A percentile compares a stretch with the other conserved stretches of the same genome.
Evolutionary conservation across 2,329 filamentous ascomycete genomes (phyloP).

Genomic region (Hansfordia pulvinata): DNA sequence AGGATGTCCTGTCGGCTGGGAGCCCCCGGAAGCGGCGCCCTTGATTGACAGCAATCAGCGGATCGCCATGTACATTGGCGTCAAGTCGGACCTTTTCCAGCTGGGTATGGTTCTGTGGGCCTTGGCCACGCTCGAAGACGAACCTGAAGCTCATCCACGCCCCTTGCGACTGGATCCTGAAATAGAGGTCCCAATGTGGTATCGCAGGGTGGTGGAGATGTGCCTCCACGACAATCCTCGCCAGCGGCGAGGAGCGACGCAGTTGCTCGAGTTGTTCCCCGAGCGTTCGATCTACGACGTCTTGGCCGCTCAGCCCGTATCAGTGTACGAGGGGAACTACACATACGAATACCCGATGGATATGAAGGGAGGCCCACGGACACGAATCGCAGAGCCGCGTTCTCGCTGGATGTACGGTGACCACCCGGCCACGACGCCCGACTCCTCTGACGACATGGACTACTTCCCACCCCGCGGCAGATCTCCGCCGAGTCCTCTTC

Average conservation of each 20-base stretch:
- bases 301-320: slow-evolving; percentile 16
- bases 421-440: slow-evolving; percentile 18
- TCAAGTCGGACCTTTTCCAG: slow-evolving; percentile 94
- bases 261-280: slow-evolving; percentile 59
- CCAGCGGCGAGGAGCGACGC: slow-evolving; percentile 56
- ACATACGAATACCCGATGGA: slow-evolving; percentile 24
- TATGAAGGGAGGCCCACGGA: slow-evolving; percentile 18
- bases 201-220: slow-evolving; percentile 57
- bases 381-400: slow-evolving; percentile 25
- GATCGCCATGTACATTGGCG: slow-evolving; percentile 93
- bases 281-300: slow-evolving; percentile 12
- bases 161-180: slow-evolving; percentile 50
- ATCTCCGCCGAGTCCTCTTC: slow-evolving; percentile 37
- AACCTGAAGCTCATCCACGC: slow-evolving; percentile 67
- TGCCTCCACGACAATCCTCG: slow-evolving; percentile 68
- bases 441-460: slow-evolving; percentile 24
- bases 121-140: slow-evolving; percentile 73
- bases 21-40: slow-evolving; percentile 78
- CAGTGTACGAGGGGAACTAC: slow-evolving; percentile 25
- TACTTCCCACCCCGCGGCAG: slow-evolving; percentile 35
- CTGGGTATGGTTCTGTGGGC: slow-evolving; percentile 96
- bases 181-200: slow-evolving; percentile 63
- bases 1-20: slow-evolving; percentile 96
- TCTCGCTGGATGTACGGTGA: slow-evolving; percentile 27
- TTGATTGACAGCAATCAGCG: slow-evolving; percentile 81